Percentiles rank a stretch among this genome's conserved stretches.
Evolutionary conservation across 2,329 filamentous ascomycete genomes (phyloP).

Genomic region (Ilyonectria mors-panacis): DNA sequence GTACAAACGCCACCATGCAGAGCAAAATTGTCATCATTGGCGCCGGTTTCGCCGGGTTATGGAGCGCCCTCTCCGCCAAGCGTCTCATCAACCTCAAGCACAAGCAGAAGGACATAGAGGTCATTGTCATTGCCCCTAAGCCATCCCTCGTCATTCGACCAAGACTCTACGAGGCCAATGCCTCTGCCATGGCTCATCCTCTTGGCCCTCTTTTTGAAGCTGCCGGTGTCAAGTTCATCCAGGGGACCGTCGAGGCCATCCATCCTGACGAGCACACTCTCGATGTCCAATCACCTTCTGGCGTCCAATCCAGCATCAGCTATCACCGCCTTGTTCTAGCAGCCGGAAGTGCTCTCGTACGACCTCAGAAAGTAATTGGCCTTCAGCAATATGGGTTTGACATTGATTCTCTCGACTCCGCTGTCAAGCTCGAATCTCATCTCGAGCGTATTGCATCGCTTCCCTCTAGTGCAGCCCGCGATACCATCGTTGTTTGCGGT

Average conservation of each 20-base stretch:
- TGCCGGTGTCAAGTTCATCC: constrained; percentile 46
- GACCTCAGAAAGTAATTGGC: constrained; percentile 45
- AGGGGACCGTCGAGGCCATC: constrained; percentile 41
- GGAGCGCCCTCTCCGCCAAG: constrained; percentile 33
- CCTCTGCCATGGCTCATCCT: constrained; percentile 39
- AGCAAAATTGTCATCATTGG: constrained; percentile 31
- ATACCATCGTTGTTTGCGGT: constrained; percentile 55
- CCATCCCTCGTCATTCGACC: constrained; percentile 51
- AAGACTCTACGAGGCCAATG: constrained; percentile 52
- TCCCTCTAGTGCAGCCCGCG: constrained; percentile 44
- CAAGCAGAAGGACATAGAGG: constrained; percentile 35
- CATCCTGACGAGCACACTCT: constrained; percentile 36
- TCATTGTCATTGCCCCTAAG: constrained; percentile 53
- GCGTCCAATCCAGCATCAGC: not conserved
- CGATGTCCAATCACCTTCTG: constrained; percentile 18
- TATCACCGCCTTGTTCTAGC: constrained; percentile 56
- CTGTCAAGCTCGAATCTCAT: constrained; percentile 49
- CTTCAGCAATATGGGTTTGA: constrained; percentile 53
- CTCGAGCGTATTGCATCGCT: constrained; percentile 37
- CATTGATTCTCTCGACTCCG: constrained; percentile 50
- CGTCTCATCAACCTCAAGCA: constrained; percentile 22
- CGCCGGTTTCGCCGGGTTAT: constrained; percentile 29
- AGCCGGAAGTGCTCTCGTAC: constrained; percentile 52
- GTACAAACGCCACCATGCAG: constrained; percentile 9
- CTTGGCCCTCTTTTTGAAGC: constrained; percentile 43